Base-by-base conservation (phyloP, 1,284 basidiomycete species). In the Heterobasidion annosum region DNA sequence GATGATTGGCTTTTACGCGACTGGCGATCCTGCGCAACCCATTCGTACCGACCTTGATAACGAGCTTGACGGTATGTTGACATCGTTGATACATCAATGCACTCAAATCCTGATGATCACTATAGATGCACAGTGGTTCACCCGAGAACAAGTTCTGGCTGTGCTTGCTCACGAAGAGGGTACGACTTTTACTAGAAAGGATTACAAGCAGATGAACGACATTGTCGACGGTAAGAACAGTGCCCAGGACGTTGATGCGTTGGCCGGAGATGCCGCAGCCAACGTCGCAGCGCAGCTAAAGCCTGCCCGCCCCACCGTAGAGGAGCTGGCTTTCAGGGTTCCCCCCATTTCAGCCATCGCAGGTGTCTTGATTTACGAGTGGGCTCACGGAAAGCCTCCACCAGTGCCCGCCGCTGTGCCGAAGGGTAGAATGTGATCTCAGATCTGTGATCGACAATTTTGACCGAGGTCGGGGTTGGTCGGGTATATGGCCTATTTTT, bases 31-130 rank as follows among this genome's bases (percentile, higher is more conserved):
- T 1, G 74, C 78, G 9, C 76, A 90, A 60, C 78, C 80, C 2
- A 87, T 98, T 60, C 81, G 93, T 10, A 75, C 81, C 10, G 95
- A 98, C 69, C 78, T 99, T 13, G 96, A 98, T 66, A 96, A 97
- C 63, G 96, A 99, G 73, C 81, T 99, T n/a, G 86, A 90, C 66
- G 90, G 91, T 88, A 60, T 52, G 79, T 68, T 35, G 19, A 19
- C 56, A 19, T 54, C 32, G 45, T 18, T 44, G 32, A 44, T 56
- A n/a, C 46, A 9, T 48, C 6, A 15, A 48, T 12, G 25, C 3
- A 25, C 25, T 25, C 25, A 25, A 4, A 25, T 25, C 3, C 3
- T 25, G 1, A 25, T 25, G 25, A 25, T 25, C 25, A 25, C 13
- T 48, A 18, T 50, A 92, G 93, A 98, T 64, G 94, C 93, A 0